These are phyloP conservation scores for Centaurea solstitialis DNA, from an alignment of 129 eudicot genomes.

Conservation along the genomic window DNA sequence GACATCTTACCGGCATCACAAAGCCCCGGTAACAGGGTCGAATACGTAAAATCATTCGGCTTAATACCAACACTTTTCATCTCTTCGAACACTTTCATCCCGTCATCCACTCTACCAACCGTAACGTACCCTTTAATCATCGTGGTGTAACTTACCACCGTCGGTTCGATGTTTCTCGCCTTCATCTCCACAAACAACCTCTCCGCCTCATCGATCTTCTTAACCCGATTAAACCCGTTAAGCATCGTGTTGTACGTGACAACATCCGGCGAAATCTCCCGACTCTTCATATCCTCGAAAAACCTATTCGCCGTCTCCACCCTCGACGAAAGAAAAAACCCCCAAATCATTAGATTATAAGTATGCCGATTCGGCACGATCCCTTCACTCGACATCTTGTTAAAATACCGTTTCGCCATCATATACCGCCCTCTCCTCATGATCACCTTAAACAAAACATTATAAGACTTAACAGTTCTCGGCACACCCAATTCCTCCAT, in stretches of 20 bases:
- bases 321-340: constrained; percentile 67
- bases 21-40: constrained; percentile 75
- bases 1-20: constrained; percentile 73
- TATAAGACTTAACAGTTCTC: constrained; percentile 59
- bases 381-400: constrained; percentile 78
- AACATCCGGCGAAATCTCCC: constrained; percentile 76
- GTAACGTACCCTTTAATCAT: constrained; percentile 86
- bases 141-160: constrained; percentile 75
- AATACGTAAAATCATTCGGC: constrained; percentile 78
- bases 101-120: constrained; percentile 53
- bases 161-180: constrained; percentile 71
- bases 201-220: constrained; percentile 73
- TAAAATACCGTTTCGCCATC: constrained; percentile 92
- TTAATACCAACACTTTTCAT: constrained; percentile 66
- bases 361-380: constrained; percentile 73
- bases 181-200: constrained; percentile 78
- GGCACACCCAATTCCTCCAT: constrained; percentile 83
- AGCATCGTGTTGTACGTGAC: constrained; percentile 87
- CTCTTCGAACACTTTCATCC: constrained; percentile 63
- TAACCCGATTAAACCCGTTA: constrained; percentile 65
- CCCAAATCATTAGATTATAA: constrained; percentile 81
- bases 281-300: constrained; percentile 76
- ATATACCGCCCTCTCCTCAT: constrained; percentile 75
- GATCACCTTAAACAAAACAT: constrained; percentile 76
- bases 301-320: constrained; percentile 71